These are phyloP conservation scores for Umbelopsis sp. DNA, from an alignment of 192 early-diverging fungal species.

Conservation along the genomic window DNA sequence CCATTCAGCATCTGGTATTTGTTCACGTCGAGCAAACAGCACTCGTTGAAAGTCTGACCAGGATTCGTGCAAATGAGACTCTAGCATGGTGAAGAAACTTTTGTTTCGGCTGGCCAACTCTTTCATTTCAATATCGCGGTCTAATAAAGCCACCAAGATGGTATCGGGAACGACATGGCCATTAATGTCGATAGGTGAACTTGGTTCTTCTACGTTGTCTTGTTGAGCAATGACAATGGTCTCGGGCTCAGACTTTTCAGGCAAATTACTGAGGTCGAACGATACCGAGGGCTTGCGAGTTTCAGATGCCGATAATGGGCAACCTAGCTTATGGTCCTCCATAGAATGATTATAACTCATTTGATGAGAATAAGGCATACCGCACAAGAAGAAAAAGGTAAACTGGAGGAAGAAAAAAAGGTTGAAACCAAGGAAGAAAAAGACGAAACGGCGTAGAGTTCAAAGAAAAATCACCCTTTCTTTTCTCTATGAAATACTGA, in stretches of 20 bases:
- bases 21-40: constrained; percentile 28
- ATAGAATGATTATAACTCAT: background rate
- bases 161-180: constrained; percentile 37
- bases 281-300: constrained; percentile 35
- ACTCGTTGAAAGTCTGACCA: constrained; percentile 39
- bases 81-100: constrained; percentile 33
- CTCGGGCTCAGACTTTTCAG: background rate
- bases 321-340: background rate
- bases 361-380: constrained; percentile 26
- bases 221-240: constrained; percentile 1
- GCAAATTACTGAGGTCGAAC: constrained; percentile 31
- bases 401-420: constrained; percentile 11
- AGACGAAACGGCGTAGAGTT: too few relatives aligned
- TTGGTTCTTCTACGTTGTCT: background rate
- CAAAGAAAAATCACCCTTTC: constrained; percentile 5
- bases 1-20: constrained; percentile 39
- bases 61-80: constrained; percentile 18
- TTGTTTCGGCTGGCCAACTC: constrained; percentile 35
- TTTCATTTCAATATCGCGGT: constrained; percentile 41
- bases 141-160: constrained; percentile 39
- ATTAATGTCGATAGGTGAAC: constrained; percentile 27
- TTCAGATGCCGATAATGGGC: constrained; percentile 14
- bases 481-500: constrained; percentile 12
- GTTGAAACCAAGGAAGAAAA: constrained; percentile 11
- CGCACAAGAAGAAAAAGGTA: background rate